These are phyloP conservation scores for Paspalum notatum DNA, from an alignment of 176 grass and related monocot genomes.

Conservation along the genomic window DNA sequence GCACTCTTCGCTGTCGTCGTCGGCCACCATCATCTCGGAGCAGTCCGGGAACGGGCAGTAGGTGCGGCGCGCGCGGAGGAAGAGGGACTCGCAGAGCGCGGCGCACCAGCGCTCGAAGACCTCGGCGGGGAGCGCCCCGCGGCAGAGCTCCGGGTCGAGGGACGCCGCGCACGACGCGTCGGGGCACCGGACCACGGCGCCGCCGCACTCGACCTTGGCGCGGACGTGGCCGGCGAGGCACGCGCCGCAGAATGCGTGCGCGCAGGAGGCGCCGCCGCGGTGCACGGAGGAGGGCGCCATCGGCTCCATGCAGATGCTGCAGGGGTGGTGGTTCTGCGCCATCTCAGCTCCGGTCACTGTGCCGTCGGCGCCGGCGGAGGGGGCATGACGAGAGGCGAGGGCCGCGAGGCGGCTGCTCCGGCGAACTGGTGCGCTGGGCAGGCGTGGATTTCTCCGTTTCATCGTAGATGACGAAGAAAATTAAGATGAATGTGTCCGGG, in stretches of 20 bases:
- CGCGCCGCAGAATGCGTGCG: constrained; percentile 62
- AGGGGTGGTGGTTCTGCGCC: not conserved
- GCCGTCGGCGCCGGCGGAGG: not conserved
- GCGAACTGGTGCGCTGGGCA: too few relatives aligned
- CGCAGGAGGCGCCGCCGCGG: constrained; percentile 38
- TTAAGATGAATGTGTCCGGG: too few relatives aligned
- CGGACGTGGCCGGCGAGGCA: constrained; percentile 59
- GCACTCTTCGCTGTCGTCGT: constrained; percentile 12
- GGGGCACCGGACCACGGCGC: constrained; percentile 45
- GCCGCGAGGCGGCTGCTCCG: too few relatives aligned
- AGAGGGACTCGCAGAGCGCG: constrained; percentile 54
- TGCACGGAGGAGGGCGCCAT: constrained; percentile 18
- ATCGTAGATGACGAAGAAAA: too few relatives aligned
- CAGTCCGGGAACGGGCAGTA: constrained; percentile 81
- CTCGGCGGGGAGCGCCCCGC: constrained; percentile 24
- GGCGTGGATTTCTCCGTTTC: too few relatives aligned
- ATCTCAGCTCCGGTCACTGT: not conserved
- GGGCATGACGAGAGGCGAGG: too few relatives aligned
- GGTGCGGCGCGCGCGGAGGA: constrained; percentile 23
- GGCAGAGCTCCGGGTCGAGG: constrained; percentile 51
- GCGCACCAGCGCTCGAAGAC: constrained; percentile 59
- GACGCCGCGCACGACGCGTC: constrained; percentile 45
- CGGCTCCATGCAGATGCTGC: constrained; percentile 77
- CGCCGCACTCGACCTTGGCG: constrained; percentile 50
- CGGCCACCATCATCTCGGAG: constrained; percentile 55